Base-by-base conservation (phyloP, 257 asterid species). In the Paulownia fortunei region DNA sequence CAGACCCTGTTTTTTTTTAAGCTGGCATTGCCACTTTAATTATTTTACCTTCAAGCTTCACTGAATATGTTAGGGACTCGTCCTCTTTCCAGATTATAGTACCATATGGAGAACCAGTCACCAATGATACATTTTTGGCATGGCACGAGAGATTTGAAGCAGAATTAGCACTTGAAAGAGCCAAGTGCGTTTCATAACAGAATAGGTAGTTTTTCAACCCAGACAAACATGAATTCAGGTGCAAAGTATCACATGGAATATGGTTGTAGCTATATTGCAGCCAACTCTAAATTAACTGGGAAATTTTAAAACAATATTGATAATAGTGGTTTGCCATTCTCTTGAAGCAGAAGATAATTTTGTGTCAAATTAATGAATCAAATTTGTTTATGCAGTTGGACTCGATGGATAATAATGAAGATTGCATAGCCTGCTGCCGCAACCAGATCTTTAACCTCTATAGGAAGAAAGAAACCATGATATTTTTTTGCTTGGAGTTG, bases 81-180 rank as follows among this genome's bases (percentile, higher is more conserved):
- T 79, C 68, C 55, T 75, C 32, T 73, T 54, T 82, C 80, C 86
- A 91, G 97, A 76, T 92, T 64, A 81, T 92, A 78, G 78, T 90
- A 68, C 97, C 97, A 46, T 96, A 92, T 34, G 97, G 96, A 83
- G 97, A 92, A 83, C 89, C 93, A 27, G 97, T 92, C 59, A 92
- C 96, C 3, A 80, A 88, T n/a, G 97, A 92, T 15, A 86, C 94
- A 21, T 92, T 92, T 85, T 80, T 84, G 89, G 97, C 97, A 39
- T 92, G 97, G 97, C 88, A 96, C 68, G 97, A 92, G 59, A 92
- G 92, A 90, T 90, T 72, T 79, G 97, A 92, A 84, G 97, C 96
- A 15, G 97, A 92, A 83, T 74, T 90, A 82, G 92, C 97, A 13
- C 88, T 92, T 23, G 96, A 90, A 83, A 87, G 87, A 81, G 97